Evolutionary conservation across 2,329 filamentous ascomycete genomes (phyloP), one percentile per base, ranked within the genome.

Genomic region (Teratosphaeria pseudoeucalypti): DNA sequence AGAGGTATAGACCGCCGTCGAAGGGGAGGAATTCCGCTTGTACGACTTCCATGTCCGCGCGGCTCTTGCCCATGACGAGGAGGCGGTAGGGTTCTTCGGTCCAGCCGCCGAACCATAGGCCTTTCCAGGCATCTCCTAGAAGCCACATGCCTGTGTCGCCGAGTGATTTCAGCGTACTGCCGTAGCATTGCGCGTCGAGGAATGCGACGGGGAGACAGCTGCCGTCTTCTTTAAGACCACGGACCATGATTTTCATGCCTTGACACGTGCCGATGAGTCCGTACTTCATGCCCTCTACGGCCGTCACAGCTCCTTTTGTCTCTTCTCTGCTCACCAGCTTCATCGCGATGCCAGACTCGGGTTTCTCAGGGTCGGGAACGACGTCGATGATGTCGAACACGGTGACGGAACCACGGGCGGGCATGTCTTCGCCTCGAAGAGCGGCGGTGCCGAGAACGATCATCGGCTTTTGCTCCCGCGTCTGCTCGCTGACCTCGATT

Each of bases 71-170:
- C 65, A 97, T 91, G 3, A 96, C 81, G 63, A 91, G 88, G 85
- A 99, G 91, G 66, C 89, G 92, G 72, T 97, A 99, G 0, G 94
- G 94, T 70, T 97, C 94, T 75, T 99, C 92, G 76, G 89, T 94
- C 71, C 96, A 99, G 0, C 94, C 94, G 0, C 90, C 89, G 66
- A 99, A 95, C 91, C 94, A 97, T 2, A 97, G 80, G 0, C 94
- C 94, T 76, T 96, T 96, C 71, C 94, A 85, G 0, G 88, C 89
- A 75, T 99, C 94, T 0, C 89, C 89, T 76, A 96, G 85, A 11
- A 96, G 80, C 68, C 89, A 91, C 71, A 99, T 80, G 0, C 92
- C 92, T 0, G 90, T 95, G 1, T 87, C 85, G 3, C 85, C 85
- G 19, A 99, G 80, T 67, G 90, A 89, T 70, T 92, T 94, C 58